These are phyloP conservation scores for Ammopiptanthus mongolicus DNA, from an alignment of 306 rosid species.

Conservation along the genomic window DNA sequence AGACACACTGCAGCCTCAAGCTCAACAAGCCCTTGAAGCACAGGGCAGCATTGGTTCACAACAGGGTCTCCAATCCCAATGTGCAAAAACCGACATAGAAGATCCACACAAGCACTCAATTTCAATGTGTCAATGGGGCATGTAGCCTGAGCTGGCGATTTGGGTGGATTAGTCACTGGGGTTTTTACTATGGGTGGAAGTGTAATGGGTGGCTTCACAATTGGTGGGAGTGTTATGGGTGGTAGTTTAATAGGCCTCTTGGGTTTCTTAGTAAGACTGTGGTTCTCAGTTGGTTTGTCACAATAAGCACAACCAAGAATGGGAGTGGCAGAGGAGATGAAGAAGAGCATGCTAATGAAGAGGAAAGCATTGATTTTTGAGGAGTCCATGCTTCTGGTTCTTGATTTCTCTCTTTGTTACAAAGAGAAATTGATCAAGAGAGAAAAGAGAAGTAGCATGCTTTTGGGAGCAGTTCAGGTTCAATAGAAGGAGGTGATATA, in stretches of 20 bases:
- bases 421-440: not conserved
- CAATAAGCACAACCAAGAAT: slow-evolving; percentile 66
- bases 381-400: slow-evolving; percentile 45
- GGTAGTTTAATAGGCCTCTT: slow-evolving; percentile 5
- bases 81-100: slow-evolving; percentile 73
- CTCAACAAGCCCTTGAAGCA: slow-evolving; percentile 68
- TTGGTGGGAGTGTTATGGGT: slow-evolving; percentile 4
- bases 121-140: slow-evolving; percentile 90
- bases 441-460: not conserved
- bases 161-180: slow-evolving; percentile 18
- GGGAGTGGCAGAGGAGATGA: slow-evolving; percentile 64
- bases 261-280: slow-evolving; percentile 31
- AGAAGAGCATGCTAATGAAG: slow-evolving; percentile 71
- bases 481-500: slow-evolving; percentile 21
- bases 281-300: slow-evolving; percentile 42
- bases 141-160: slow-evolving; percentile 30
- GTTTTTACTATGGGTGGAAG: not conserved
- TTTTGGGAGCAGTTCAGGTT: not conserved
- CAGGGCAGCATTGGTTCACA: slow-evolving; percentile 73
- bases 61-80: slow-evolving; percentile 73
- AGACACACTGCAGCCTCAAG: slow-evolving; percentile 85
- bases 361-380: slow-evolving; percentile 51
- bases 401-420: not conserved
- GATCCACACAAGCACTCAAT: slow-evolving; percentile 80
- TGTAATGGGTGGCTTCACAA: slow-evolving; percentile 5